A percentile compares a stretch with the other conserved stretches of the same genome.
These are phyloP conservation scores for Aspergillus sp. DNA, from an alignment of 2,329 filamentous ascomycete genomes.

Conservation along the genomic window DNA sequence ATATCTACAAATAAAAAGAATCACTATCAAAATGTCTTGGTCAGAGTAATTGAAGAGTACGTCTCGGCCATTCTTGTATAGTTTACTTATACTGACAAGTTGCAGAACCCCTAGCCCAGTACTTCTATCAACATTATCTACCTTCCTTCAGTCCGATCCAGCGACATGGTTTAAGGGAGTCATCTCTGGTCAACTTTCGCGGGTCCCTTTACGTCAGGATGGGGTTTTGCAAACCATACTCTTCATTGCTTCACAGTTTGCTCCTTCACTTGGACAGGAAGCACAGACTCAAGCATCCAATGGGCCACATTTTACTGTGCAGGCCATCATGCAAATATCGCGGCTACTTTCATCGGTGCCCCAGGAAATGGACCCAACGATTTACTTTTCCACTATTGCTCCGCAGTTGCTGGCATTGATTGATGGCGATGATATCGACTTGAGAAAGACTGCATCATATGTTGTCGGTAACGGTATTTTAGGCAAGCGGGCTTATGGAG, in stretches of 20 bases:
- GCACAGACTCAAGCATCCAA: conserved; percentile 21
- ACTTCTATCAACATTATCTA: conserved; percentile 32
- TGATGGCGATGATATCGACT: conserved; percentile 35
- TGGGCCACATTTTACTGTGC: conserved; percentile 38
- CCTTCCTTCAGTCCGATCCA: conserved; percentile 32
- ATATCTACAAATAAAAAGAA: conserved; percentile 10
- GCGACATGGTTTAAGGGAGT: conserved; percentile 34
- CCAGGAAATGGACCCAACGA: conserved; percentile 26
- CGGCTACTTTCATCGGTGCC: conserved; percentile 39
- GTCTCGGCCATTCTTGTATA: conserved; percentile 1
- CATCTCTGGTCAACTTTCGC: conserved; percentile 33
- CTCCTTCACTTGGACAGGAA: conserved; percentile 33
- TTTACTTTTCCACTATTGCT: conserved; percentile 35
- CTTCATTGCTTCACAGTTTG: conserved; percentile 39
- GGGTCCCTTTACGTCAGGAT: conserved; percentile 33
- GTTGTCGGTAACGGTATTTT: conserved; percentile 40
- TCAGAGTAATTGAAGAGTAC: conserved; percentile 31
- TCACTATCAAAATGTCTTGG: conserved; percentile 18
- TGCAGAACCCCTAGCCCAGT: conserved; percentile 31
- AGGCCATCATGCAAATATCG: conserved; percentile 41
- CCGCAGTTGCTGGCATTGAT: conserved; percentile 37
- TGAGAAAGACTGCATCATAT: conserved; percentile 39
- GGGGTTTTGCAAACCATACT: conserved; percentile 39
- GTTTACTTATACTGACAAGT: conserved; percentile 9
- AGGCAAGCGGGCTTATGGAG: conserved; percentile 34